A percentile compares a stretch with the other conserved stretches of the same genome.
Conservation (phyloP, 148 eudicot genomes). For the Suaeda aralocaspica region DNA sequence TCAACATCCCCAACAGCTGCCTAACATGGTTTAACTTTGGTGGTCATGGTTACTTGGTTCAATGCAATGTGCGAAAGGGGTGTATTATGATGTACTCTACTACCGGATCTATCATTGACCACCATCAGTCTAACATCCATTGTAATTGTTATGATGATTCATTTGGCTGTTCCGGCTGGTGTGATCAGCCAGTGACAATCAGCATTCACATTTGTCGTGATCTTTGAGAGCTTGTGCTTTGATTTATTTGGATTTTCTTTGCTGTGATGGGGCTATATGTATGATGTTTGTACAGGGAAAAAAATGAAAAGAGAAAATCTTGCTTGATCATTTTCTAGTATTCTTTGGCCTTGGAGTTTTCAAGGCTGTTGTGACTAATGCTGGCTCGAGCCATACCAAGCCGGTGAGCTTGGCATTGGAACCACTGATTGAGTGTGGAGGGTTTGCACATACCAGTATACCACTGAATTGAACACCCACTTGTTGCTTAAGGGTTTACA, state of each 20-base stretch:
- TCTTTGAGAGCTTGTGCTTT: conserved; percentile 4
- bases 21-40: neutral
- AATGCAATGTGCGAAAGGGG: conserved; percentile 1
- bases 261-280: neutral
- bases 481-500: too few species aligned
- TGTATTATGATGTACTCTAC: conserved; percentile 9
- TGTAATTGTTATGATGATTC: neutral
- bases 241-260: conserved; percentile 1
- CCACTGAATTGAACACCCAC: too few species aligned
- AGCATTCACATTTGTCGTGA: conserved; percentile 13
- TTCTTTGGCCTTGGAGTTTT: too few species aligned
- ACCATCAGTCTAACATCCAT: conserved; percentile 6
- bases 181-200: neutral
- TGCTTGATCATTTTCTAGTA: neutral
- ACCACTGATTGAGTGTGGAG: too few species aligned
- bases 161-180: conserved; percentile 11
- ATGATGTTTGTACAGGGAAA: conserved; percentile 22
- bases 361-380: too few species aligned
- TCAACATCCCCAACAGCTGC: conserved; percentile 1
- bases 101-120: neutral
- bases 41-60: conserved; percentile 10
- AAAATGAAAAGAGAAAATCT: neutral
- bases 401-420: too few species aligned
- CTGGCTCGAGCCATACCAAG: too few species aligned
- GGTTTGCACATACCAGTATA: neutral